Conservation (phyloP, 371 early-diverging fungal species). For the Mortierella sp. region DNA sequence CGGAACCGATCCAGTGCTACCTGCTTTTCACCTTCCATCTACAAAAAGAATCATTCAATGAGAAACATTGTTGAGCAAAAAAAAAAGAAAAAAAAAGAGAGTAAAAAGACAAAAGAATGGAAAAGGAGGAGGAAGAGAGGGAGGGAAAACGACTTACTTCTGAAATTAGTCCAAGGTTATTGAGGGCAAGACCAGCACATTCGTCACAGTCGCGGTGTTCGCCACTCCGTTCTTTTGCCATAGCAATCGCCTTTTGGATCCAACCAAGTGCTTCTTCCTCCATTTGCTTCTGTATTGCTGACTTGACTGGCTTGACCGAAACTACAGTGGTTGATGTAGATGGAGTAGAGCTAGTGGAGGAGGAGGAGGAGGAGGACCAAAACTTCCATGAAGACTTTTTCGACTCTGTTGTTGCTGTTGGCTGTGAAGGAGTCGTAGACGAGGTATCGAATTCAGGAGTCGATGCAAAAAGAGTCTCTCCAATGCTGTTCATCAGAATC, state of each 20-base stretch:
- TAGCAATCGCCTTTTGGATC: slow-evolving; percentile 44
- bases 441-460: slow-evolving; percentile 4
- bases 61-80: too few species aligned
- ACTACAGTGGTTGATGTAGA: not conserved
- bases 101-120: not conserved
- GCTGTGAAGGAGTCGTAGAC: not conserved
- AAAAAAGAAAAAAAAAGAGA: not conserved
- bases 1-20: slow-evolving; percentile 29
- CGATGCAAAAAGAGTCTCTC: slow-evolving; percentile 38
- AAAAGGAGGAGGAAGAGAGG: not conserved
- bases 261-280: slow-evolving; percentile 47
- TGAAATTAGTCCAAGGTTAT: slow-evolving; percentile 36
- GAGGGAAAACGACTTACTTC: slow-evolving; percentile 23
- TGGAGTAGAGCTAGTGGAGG: not conserved
- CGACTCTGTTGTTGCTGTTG: not conserved
- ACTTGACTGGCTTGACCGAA: not conserved
- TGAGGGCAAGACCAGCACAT: slow-evolving; percentile 43
- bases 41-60: not conserved
- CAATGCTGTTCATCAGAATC: slow-evolving; percentile 45
- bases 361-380: slow-evolving; percentile 36
- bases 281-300: slow-evolving; percentile 22
- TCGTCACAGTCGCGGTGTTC: slow-evolving; percentile 47
- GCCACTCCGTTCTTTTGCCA: slow-evolving; percentile 45
- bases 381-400: slow-evolving; percentile 43
- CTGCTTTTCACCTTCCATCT: slow-evolving; percentile 43